A percentile compares a stretch with the other conserved stretches of the same genome.
Evolutionary conservation across 2,329 filamentous ascomycete genomes (phyloP).

Genomic region (Calonectria pseudoturangicola): DNA sequence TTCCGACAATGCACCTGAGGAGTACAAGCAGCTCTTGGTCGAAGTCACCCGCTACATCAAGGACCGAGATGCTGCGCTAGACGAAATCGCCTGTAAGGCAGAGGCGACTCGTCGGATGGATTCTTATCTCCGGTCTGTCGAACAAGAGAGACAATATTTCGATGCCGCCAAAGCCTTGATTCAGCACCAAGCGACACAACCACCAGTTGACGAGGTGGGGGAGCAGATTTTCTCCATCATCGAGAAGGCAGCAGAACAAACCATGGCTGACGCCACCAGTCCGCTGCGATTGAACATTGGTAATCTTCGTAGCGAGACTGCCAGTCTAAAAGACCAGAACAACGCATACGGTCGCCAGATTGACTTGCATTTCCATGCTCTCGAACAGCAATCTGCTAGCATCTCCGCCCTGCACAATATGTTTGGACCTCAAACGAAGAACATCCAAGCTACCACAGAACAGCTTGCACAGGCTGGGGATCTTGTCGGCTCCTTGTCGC

Average conservation of each 20-base stretch:
- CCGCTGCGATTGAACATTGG: conserved; percentile 56
- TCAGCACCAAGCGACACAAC: conserved; percentile 9
- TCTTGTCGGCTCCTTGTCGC: conserved; percentile 52
- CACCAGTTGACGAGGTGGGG: conserved; percentile 29
- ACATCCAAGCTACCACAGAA: conserved; percentile 46
- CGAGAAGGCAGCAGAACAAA: conserved; percentile 58
- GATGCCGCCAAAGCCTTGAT: conserved; percentile 30
- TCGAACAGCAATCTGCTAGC: conserved; percentile 44
- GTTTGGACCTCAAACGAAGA: conserved; percentile 33
- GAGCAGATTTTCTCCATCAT: conserved; percentile 56
- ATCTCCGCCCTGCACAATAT: not conserved
- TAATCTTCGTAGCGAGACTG: conserved; percentile 40
- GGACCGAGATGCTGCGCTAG: conserved; percentile 57
- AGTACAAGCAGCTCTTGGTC: conserved; percentile 54
- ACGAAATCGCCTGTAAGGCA: conserved; percentile 43
- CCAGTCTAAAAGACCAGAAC: conserved; percentile 51
- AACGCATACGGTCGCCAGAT: conserved; percentile 52
- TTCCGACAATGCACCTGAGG: conserved; percentile 38
- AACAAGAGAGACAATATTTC: conserved; percentile 51
- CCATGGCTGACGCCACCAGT: conserved; percentile 56
- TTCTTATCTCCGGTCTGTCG: conserved; percentile 53
- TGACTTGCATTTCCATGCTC: conserved; percentile 50
- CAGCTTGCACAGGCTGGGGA: conserved; percentile 47
- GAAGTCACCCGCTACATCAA: conserved; percentile 60
- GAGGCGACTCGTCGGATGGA: conserved; percentile 52